Base-by-base conservation (phyloP, 2,329 filamentous ascomycete genomes). In the Boeremia lycopersici region DNA sequence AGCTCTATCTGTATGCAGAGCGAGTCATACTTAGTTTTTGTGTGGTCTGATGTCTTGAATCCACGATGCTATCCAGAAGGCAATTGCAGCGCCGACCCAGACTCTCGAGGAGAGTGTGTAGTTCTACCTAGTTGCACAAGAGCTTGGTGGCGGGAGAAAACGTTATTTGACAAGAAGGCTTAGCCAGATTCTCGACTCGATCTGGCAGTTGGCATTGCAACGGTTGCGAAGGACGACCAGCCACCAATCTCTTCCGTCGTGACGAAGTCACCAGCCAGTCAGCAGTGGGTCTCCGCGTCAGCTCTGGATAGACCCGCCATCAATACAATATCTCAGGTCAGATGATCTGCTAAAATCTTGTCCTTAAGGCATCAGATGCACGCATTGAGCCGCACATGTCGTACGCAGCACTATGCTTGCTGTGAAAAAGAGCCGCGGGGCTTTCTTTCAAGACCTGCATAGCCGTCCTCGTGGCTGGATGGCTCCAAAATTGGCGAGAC, bases 341-440 rank as follows among this genome's bases (percentile, higher is more conserved):
- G 46, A 36, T 40, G 46, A 28, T 9, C 19, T 6, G 6, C 6
- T 28, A 11, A 0, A 36, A 10, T 17, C 31, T 17, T 17, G n/a
- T 33, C 33, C 39, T 47, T 30, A 19, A 36, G 19, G 28, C 28
- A 38, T n/a, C 28, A 26, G 13, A 4, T 31, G 40, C 30, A 56
- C 52, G 41, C 28, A 47, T 53, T 48, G 39, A 53, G 56, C 56
- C 49, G 48, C 56, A 43, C 19, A 47, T 11, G 56, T 55, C 39
- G 36, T 31, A 48, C 53, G 42, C 39, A 39, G 26, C 33, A 40
- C 38, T 45, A 26, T 29, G 31, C 19, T 42, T 51, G 31, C 47
- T 38, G 45, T 35, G 23, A 11, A 40, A 31, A 44, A 31, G 46
- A 46, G 43, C 56, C 44, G 46, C 44, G 53, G 23, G 34, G 44